Evolutionary conservation across 192 early-diverging fungal genomes (phyloP).

Genomic region (Coemansia sp.): DNA sequence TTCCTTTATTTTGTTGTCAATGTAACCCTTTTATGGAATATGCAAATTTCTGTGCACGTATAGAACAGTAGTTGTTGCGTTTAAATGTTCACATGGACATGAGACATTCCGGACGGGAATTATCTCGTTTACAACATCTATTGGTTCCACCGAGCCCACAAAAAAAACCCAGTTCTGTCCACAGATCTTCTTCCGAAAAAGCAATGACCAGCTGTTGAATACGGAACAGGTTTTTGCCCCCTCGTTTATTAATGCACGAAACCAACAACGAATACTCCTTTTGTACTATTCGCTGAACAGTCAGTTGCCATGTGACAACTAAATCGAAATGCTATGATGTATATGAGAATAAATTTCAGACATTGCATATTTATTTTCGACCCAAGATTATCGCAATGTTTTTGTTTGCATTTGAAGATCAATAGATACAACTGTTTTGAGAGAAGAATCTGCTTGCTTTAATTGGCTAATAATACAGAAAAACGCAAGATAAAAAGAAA

Average conservation of each 20-base stretch:
- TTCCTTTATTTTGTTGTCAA: neutral
- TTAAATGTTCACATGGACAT: constrained; percentile 7
- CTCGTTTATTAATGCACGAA: neutral
- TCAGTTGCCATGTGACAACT: constrained; percentile 5
- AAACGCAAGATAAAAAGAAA: constrained; percentile 2
- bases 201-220: neutral
- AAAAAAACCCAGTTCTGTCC: neutral
- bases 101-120: neutral
- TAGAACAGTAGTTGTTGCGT: neutral
- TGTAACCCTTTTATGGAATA: neutral
- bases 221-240: neutral
- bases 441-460: constrained; percentile 1
- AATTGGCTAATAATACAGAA: constrained; percentile 12
- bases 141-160: constrained; percentile 8
- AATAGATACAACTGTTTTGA: too few relatives aligned
- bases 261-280: neutral
- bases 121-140: neutral
- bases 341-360: neutral
- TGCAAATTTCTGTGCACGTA: neutral
- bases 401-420: too few relatives aligned
- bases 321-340: neutral
- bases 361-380: neutral
- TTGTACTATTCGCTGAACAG: neutral
- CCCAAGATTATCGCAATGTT: too few relatives aligned
- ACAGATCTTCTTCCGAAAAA: neutral